phyloP scores from a whole-genome alignment of 768 basidiomycete genomes.

The Bullera alba region DNA sequence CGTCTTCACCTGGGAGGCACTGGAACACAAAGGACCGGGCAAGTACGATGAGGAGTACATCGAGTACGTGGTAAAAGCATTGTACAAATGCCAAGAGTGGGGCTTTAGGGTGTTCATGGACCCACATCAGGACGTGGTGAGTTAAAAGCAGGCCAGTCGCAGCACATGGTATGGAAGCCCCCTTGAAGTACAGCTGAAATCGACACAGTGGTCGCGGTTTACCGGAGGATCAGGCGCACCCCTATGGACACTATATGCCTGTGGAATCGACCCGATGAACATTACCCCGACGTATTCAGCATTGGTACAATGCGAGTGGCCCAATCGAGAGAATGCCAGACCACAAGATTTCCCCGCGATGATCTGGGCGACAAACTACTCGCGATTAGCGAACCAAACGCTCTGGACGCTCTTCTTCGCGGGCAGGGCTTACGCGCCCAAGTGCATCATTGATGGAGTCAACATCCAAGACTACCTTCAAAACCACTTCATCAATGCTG shows the following conservation, averaged over 20 bases:
- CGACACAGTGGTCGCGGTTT: constrained; percentile 81
- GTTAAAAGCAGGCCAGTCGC: too few species aligned
- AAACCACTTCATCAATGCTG: constrained; percentile 69
- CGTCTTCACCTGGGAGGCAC: constrained; percentile 83
- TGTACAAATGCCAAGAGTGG: constrained; percentile 83
- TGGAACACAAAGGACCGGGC: constrained; percentile 91
- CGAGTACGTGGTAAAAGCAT: constrained; percentile 77
- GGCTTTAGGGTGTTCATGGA: constrained; percentile 92
- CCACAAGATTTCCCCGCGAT: constrained; percentile 78
- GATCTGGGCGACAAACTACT: constrained; percentile 96
- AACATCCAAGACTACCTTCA: constrained; percentile 93
- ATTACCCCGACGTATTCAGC: constrained; percentile 80
- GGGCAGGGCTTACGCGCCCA: constrained; percentile 79
- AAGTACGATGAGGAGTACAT: constrained; percentile 87
- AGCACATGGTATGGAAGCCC: too few species aligned
- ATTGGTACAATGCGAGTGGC: constrained; percentile 84
- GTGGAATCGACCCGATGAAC: constrained; percentile 78
- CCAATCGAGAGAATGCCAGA: constrained; percentile 55
- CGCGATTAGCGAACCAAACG: constrained; percentile 78
- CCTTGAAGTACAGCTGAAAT: too few species aligned
- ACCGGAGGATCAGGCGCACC: constrained; percentile 95
- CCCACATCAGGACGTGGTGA: constrained; percentile 88
- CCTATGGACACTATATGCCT: constrained; percentile 67
- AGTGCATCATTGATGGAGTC: constrained; percentile 76
- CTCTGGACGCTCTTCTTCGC: constrained; percentile 93